Evolutionary conservation across 192 early-diverging fungal genomes (phyloP), one percentile per base, ranked within the genome.

Genomic region (Dimargaris verticillata): DNA sequence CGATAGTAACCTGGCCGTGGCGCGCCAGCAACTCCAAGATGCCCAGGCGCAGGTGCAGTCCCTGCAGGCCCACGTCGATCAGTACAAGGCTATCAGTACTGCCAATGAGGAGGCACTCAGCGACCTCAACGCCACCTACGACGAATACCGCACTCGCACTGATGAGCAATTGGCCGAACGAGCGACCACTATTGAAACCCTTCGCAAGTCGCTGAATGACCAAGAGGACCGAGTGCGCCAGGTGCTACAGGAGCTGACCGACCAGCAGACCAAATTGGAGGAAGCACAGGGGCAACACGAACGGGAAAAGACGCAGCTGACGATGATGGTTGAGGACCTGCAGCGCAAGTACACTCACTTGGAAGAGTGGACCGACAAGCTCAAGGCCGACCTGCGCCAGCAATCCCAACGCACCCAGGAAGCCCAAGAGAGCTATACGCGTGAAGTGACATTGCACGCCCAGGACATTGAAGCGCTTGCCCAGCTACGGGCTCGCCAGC

Each of bases 361-460:
- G 62, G 67, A 66, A 22, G 69, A 70, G 26, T 63, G 74, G 24
- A 69, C 76, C 22, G 58, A 65, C 3, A 68, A 80, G 14, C 67
- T 72, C 58, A 65, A 68, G 20, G 68, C 66, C 15, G 81, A 84
- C 44, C 68, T 84, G 58, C 66, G 61, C 49, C 64, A 71, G n/a
- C 82, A 83, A 41, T 70, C 70, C 15, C 65, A 62, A 9, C 49
- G 68, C 5, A 69, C 77, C 0, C 67, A 74, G 65, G 70, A 76
- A 41, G 74, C 80, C 18, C 78, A 83, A 60, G 76, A 80, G 54
- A 83, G 80, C 67, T 87, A 87, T 61, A 76, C 84, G 67, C 72
- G 79, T 29, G 82, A 87, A 63, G 75, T 87, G 24, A 64, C 82
- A 6, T 74, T 73, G 22, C 83, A 86, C 54, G 79, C 83, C 22